Percentiles rank a stretch among this genome's conserved stretches.
Conservation (phyloP, 495 filamentous ascomycete species). For the Lophiostoma macrostomum region DNA sequence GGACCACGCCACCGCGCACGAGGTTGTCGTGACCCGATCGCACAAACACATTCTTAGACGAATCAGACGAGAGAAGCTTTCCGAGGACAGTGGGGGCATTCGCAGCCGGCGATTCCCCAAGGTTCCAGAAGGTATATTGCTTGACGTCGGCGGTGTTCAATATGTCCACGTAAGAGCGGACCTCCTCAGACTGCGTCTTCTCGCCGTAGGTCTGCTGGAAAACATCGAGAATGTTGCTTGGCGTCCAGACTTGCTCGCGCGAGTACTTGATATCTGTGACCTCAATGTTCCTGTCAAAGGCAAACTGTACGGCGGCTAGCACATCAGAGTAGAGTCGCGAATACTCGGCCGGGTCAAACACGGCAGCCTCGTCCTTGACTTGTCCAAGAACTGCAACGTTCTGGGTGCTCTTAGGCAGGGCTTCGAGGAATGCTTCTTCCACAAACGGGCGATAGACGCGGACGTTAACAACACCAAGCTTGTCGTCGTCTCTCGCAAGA, state of each 20-base stretch:
- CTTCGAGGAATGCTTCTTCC: constrained; percentile 84
- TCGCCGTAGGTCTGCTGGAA: constrained; percentile 59
- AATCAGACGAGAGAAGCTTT: constrained; percentile 70
- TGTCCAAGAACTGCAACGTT: constrained; percentile 68
- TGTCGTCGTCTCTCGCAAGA: constrained; percentile 65
- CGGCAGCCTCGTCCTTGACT: constrained; percentile 53
- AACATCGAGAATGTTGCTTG: constrained; percentile 67
- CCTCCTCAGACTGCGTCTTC: constrained; percentile 47
- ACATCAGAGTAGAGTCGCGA: constrained; percentile 89
- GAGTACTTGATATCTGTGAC: constrained; percentile 87
- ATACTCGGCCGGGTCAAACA: constrained; percentile 65
- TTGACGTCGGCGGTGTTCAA: constrained; percentile 49
- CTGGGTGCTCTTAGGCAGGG: constrained; percentile 69
- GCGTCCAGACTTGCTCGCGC: constrained; percentile 74
- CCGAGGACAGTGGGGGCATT: constrained; percentile 65
- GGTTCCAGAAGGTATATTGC: constrained; percentile 93
- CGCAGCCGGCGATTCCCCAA: constrained; percentile 67
- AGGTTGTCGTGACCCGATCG: constrained; percentile 79
- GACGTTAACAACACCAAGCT: constrained; percentile 84
- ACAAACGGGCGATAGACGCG: constrained; percentile 92
- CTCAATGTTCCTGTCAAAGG: constrained; percentile 56
- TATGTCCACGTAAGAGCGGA: constrained; percentile 43
- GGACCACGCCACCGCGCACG: constrained; percentile 76
- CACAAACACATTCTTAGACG: constrained; percentile 70
- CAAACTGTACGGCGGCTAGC: constrained; percentile 74